Evolutionary conservation across 2,329 filamentous ascomycete genomes (phyloP).

Genomic region (Cercospora brassicicola): DNA sequence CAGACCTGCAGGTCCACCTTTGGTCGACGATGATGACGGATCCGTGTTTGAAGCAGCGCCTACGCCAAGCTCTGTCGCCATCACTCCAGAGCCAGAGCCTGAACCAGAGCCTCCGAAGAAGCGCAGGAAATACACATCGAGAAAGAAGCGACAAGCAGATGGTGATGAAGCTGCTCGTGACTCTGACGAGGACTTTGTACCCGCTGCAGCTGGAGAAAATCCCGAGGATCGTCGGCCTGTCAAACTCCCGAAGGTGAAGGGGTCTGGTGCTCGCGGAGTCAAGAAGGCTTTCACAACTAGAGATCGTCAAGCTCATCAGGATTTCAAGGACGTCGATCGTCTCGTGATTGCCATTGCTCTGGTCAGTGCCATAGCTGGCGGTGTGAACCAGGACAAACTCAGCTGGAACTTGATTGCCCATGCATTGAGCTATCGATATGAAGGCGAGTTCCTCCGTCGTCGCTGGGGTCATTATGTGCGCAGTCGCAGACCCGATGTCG

Average conservation of each 20-base stretch:
- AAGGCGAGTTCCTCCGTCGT: slow-evolving; percentile 42
- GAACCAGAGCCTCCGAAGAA: slow-evolving; percentile 11
- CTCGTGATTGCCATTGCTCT: slow-evolving; percentile 38
- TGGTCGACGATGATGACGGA: not conserved
- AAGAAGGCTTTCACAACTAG: slow-evolving; percentile 19
- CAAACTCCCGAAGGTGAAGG: slow-evolving; percentile 6
- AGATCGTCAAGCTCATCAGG: slow-evolving; percentile 23
- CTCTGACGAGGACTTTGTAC: slow-evolving; percentile 19
- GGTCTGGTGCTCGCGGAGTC: slow-evolving; percentile 5
- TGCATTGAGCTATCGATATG: slow-evolving; percentile 41
- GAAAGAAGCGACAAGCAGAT: slow-evolving; percentile 13
- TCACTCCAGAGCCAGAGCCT: slow-evolving; percentile 7
- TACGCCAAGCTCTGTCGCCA: slow-evolving; percentile 5
- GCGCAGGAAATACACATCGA: slow-evolving; percentile 12
- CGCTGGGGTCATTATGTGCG: slow-evolving; percentile 40
- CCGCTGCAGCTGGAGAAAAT: slow-evolving; percentile 2
- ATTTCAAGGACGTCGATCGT: slow-evolving; percentile 35
- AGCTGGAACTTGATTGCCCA: slow-evolving; percentile 48
- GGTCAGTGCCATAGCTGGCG: slow-evolving; percentile 39
- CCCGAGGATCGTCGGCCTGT: not conserved
- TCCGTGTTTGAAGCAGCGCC: slow-evolving; percentile 3
- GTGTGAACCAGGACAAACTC: slow-evolving; percentile 37
- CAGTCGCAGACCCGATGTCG: slow-evolving; percentile 30
- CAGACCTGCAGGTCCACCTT: not conserved
- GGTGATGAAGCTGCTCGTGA: slow-evolving; percentile 7